Evolutionary conservation across 371 early-diverging fungal genomes (phyloP), one percentile per base, ranked within the genome.

Genomic region (Mucor circinelloides): DNA sequence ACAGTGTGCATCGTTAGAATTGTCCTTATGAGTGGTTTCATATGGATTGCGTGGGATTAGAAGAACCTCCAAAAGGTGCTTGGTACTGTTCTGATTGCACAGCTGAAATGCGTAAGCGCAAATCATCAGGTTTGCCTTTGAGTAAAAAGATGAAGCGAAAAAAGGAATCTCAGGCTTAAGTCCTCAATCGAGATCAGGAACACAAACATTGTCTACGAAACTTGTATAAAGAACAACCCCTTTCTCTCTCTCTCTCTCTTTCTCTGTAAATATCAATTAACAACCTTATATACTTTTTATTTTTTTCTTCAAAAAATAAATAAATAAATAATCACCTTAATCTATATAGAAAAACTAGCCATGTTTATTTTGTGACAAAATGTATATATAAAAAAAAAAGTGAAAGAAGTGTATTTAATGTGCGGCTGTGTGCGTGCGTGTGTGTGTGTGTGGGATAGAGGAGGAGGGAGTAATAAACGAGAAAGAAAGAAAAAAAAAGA

Each of bases 1-100:
- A 58, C 38, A 7, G 10, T 55, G 25, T 42, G 46, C n/a, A 30
- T 19, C 28, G 21, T 31, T 70, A 88, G 86, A 68, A 85, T 40
- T 90, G 90, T 62, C 80, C 84, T 2, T 80, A 79, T 63, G 94
- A 95, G 75, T 98, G 99, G 99, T 97, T 96, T 81, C 99, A 98
- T 81, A 92, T 92, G 81, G 89, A 88, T 12, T 98, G 99, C 76
- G 94, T 95, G 15, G 96, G 93, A 6, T 83, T 97, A 36, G 86
- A 87, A 30, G 88, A 85, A 13, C 91, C 91, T 28, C 95, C 95
- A 15, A 92, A 92, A 70, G 96, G 95, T 15, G 89, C 91, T 59
- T 98, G 99, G 99, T 94, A 89, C 64, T 98, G 99, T 76, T 84
- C 89, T 30, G 88, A 90, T 40, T 93, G 94, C 73, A 61, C 75